Evolutionary conservation across 768 basidiomycete species (phyloP), one percentile per base, ranked within the genome.

Genomic region (Fomitopsis serialis): DNA sequence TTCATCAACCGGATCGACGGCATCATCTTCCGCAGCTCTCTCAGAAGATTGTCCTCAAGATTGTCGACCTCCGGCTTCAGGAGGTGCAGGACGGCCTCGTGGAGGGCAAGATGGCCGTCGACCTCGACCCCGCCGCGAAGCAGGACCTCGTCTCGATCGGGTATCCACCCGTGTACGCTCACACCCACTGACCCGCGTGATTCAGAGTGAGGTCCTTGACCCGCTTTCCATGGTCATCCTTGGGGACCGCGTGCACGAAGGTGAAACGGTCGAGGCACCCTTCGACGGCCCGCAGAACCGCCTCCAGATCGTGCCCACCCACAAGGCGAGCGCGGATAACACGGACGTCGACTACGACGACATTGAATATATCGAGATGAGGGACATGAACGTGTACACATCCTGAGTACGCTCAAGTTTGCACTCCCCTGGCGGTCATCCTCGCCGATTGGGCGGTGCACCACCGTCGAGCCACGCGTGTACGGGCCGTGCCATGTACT

Each of bases 191-290:
- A 91, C 91, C 65, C 81, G 94, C 34, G 81, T 89, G 3, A 95
- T 99, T 59, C 95, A 97, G 70, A 85, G 79, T 61, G 92, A 98
- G 63, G 77, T 99, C 34, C 78, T 98, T 62, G 94, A 97, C 66
- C 96, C 95, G 12, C 73, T 98, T 35, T 91, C 92, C 15, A 74
- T 87, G 52, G 78, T 89, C 76, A 77, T 98, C 42, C 82, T 98
- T 45, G 86, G 91, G 40, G 89, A 89, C 60, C 79, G 84, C 42
- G 74, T 98, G 48, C 75, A 82, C 40, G 93, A 98, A 50, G 85
- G 85, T 13, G 96, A 98, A 69, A 78, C 67, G 0, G 87, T 89
- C 7, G 69, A 70, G 24, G 77, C 97, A 48, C 78, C 79, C 22
- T 93, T 92, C 58, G 92, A 98, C 63, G 82, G 87, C 2, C 84